These are phyloP conservation scores for Arxiozyma telluris DNA, from an alignment of 1,139 yeast species.

Conservation along the genomic window DNA sequence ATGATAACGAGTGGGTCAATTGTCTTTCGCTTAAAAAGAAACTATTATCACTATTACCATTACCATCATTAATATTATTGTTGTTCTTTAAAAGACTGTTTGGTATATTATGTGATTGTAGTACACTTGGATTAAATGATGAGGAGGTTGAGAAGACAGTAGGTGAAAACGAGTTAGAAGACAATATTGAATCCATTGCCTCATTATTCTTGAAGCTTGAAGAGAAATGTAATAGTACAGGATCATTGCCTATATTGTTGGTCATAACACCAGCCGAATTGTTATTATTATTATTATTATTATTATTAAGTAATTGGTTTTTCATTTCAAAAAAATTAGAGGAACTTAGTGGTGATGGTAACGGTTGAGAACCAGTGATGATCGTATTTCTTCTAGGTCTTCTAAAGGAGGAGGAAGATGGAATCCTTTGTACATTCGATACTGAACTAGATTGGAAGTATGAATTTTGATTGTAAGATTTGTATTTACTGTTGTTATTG, in stretches of 20 bases:
- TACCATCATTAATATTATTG: conserved; percentile 4
- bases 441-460: neutral
- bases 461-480: neutral
- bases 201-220: conserved; percentile 4
- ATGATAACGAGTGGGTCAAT: conserved; percentile 25
- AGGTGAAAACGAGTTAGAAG: conserved; percentile 1
- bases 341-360: conserved; percentile 65
- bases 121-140: neutral
- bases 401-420: conserved; percentile 23
- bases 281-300: conserved; percentile 6
- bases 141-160: neutral
- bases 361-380: conserved; percentile 79
- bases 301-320: conserved; percentile 19
- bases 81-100: conserved; percentile 5
- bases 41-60: no score
- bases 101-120: conserved; percentile 2
- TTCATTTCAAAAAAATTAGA: conserved; percentile 32
- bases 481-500: neutral
- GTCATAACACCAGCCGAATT: neutral
- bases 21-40: conserved; percentile 6
- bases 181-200: conserved; percentile 4
- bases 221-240: conserved; percentile 12
- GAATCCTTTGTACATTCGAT: conserved; percentile 6
- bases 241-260: conserved; percentile 10
- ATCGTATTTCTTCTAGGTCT: conserved; percentile 64